Evolutionary conservation across 2,329 filamentous ascomycete genomes (phyloP), one percentile per base, ranked within the genome.

Genomic region (Macroventuria anomochaeta): DNA sequence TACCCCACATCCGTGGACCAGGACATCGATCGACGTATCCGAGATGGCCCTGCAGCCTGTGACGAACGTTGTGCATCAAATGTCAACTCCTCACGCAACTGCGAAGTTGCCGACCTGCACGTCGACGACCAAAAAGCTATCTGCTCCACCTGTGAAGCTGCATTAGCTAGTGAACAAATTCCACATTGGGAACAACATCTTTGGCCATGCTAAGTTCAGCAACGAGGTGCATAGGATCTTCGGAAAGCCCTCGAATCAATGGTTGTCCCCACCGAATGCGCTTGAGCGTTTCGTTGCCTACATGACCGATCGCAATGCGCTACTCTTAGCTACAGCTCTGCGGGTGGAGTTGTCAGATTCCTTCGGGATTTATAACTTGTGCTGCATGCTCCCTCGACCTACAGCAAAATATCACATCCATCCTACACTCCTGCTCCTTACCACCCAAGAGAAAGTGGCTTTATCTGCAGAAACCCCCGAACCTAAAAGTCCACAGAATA

Each of bases 11-110:
- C 42, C 31, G 31, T 28, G 25, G 18, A 31, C 37, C n/a, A 47
- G 18, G 18, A 21, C 37, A 26, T 53, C n/a, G 58, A 60, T 63
- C 62, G 55, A 57, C 62, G 38, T 32, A 57, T 56, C 51, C 53
- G 46, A 53, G 48, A 48, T 26, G 37, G 25, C 25, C 32, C 31
- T 31, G 51, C 39, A 52, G 46, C 47, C n/a, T 54, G 49, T 63
- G 55, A 62, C 55, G 62, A 63, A 51, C 38, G 23, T 36, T 21
- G 34, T 58, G 52, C 61, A 55, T 55, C 31, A 50, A 32, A 23
- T 28, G 28, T 46, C 26, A 36, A 48, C 43, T 46, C n/a, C 15
- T 50, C 28, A 28, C 33, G 31, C 13, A 28, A n/a, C 41, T 38
- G 15, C 50, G 32, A 43, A 44, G 51, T 55, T 34, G 41, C 32